phyloP scores from a whole-genome alignment of 2,329 filamentous ascomycete genomes.

The Neonectria faginata region DNA sequence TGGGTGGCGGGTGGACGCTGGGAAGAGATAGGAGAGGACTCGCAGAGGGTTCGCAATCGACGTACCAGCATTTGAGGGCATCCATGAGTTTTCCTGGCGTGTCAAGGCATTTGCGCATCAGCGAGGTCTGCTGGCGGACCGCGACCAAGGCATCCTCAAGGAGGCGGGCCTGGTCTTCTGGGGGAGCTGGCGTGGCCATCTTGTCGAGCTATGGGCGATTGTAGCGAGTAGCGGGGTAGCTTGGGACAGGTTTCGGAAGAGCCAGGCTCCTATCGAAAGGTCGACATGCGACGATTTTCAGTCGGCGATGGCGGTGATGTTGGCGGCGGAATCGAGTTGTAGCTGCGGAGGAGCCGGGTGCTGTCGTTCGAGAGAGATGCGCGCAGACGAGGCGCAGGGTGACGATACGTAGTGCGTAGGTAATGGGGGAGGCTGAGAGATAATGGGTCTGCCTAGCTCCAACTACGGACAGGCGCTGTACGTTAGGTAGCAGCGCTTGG shows the following conservation, averaged over 20 bases:
- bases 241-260: slow-evolving; percentile 39
- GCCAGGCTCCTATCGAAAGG: slow-evolving; percentile 42
- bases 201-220: slow-evolving; percentile 39
- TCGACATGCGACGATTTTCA: slow-evolving; percentile 40
- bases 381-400: slow-evolving; percentile 44
- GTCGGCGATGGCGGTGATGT: slow-evolving; percentile 31
- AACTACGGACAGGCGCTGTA: slow-evolving; percentile 35
- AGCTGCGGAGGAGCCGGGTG: slow-evolving; percentile 32
- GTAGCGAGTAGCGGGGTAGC: slow-evolving; percentile 48
- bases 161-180: slow-evolving; percentile 88
- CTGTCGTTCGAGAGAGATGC: slow-evolving; percentile 41
- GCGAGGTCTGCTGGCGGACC: slow-evolving; percentile 94
- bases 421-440: slow-evolving; percentile 48
- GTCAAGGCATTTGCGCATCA: slow-evolving; percentile 98
- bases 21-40: slow-evolving; percentile 18
- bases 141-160: slow-evolving; percentile 97
- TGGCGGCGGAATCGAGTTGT: slow-evolving; percentile 26
- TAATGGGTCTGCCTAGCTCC: slow-evolving; percentile 37
- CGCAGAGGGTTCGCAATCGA: slow-evolving; percentile 35
- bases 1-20: slow-evolving; percentile 26
- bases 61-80: slow-evolving; percentile 98
- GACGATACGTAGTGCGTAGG: slow-evolving; percentile 40
- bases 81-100: slow-evolving; percentile 99
- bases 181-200: slow-evolving; percentile 68
- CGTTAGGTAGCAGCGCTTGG: slow-evolving; percentile 30